Conservation (phyloP, 371 early-diverging fungal species). For the Umbelopsis sp. region DNA sequence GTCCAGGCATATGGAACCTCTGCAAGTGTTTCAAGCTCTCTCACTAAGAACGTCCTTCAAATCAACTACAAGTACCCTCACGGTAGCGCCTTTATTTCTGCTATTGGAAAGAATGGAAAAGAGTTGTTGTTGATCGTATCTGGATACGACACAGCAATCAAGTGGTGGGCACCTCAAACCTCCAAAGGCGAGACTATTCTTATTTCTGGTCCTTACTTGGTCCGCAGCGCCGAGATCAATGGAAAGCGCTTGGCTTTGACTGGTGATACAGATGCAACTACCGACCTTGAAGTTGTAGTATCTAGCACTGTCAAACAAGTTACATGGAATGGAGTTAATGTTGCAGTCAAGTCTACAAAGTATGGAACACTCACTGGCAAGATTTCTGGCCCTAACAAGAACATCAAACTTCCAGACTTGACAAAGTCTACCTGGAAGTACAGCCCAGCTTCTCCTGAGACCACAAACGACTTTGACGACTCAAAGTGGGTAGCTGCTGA, state of each 20-base stretch:
- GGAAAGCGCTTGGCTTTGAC: conserved; percentile 22
- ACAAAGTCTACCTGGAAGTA: conserved; percentile 29
- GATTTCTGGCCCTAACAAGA: conserved; percentile 17
- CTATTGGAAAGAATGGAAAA: conserved; percentile 8
- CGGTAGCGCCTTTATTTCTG: conserved; percentile 23
- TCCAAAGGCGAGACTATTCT: conserved; percentile 16
- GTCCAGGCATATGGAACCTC: conserved; percentile 9
- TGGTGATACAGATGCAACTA: conserved; percentile 28
- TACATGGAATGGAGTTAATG: conserved; percentile 25
- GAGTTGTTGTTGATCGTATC: conserved; percentile 25
- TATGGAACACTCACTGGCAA: conserved; percentile 25
- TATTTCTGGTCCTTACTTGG: conserved; percentile 30
- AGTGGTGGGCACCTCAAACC: conserved; percentile 28
- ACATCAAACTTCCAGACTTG: conserved; percentile 23
- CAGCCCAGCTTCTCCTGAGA: conserved; percentile 29
- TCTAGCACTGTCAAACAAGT: conserved; percentile 18
- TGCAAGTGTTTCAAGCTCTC: conserved; percentile 13
- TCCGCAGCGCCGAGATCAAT: conserved; percentile 27
- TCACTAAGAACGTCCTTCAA: conserved; percentile 17
- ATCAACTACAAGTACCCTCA: conserved; percentile 29
- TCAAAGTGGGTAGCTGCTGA: conserved; percentile 26
- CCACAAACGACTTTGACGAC: conserved; percentile 29
- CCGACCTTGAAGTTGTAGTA: conserved; percentile 24
- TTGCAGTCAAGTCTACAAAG: conserved; percentile 10
- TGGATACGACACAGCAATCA: conserved; percentile 24